Evolutionary conservation across 805 yeast genomes (phyloP), one percentile per base, ranked within the genome.

Genomic region (Saturnispora ahearnii): DNA sequence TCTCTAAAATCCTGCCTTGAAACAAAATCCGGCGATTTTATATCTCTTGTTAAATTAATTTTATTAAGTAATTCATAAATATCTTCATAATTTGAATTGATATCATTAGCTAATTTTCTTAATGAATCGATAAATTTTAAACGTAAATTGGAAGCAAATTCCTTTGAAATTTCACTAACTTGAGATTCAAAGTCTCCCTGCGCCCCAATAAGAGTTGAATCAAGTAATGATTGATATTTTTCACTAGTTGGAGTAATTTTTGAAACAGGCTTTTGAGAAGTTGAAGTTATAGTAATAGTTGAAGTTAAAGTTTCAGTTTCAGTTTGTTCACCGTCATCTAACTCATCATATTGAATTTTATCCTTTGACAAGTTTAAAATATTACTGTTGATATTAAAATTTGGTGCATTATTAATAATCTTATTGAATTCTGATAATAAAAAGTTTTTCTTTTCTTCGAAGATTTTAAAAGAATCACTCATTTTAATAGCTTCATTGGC

Each of bases 1-100:
- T 72, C 76, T 61, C 82, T 73, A 57, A 72, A 63, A 34, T 69
- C 71, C 54, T 73, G 72, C 57, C 83, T 68, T 1, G 76, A 61
- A 31, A 78, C 68, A 53, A 67, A 70, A 10, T 37, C 32, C n/a
- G 56, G 37, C 32, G 45, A 52, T 3, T 48, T 46, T 3, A 45
- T 26, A 31, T 56, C 54, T 10, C 34, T 46, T 29, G 48, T 29
- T 36, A 50, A 41, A 45, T 62, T 61, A 41, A 68, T 61, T 3
- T 58, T 57, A 30, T 55, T 50, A n/a, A 66, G 49, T 48, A 58
- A 26, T 4, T 45, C 38, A 41, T 65, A 62, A 9, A 62, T 57
- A n/a, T 59, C 58, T n/a, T 57, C 61, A 50, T 58, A 64, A 28
- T 61, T 65, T 1, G 52, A 43, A 38, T 57, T 59, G 36, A 58